phyloP scores from a whole-genome alignment of 805 yeast species.

The Debaryomyces castellii region DNA sequence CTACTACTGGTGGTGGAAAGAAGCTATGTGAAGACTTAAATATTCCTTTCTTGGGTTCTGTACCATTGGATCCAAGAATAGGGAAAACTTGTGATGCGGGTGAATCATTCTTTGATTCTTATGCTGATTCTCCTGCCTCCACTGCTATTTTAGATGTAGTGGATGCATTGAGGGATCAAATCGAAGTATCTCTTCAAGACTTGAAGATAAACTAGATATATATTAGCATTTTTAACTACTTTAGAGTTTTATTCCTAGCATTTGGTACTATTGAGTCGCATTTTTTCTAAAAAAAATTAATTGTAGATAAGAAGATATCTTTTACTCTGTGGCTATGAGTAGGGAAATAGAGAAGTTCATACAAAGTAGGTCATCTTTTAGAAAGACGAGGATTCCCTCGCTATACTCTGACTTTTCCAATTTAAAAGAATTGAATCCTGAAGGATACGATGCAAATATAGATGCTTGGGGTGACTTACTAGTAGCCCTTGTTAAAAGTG shows the following conservation, averaged over 20 bases:
- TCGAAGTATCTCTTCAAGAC: constrained; percentile 31
- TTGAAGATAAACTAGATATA: constrained; percentile 5
- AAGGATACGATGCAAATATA: constrained; percentile 44
- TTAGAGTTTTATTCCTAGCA: constrained; percentile 4
- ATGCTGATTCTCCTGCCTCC: constrained; percentile 93
- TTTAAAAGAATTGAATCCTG: constrained; percentile 34
- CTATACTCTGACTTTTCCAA: constrained; percentile 35
- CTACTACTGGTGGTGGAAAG: constrained; percentile 97
- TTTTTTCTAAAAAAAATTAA: neutral
- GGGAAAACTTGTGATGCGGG: constrained; percentile 89
- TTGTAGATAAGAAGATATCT: constrained; percentile 1
- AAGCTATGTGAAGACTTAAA: constrained; percentile 76
- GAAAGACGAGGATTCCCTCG: constrained; percentile 29
- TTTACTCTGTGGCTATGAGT: neutral
- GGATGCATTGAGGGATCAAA: constrained; percentile 60
- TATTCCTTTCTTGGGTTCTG: constrained; percentile 82
- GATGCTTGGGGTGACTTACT: constrained; percentile 33
- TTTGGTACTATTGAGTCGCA: neutral
- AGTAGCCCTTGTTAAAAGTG: constrained; percentile 16
- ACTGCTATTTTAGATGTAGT: constrained; percentile 83
- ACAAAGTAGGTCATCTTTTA: constrained; percentile 19
- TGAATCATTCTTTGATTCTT: constrained; percentile 73
- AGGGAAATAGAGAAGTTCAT: constrained; percentile 13
- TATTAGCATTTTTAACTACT: neutral
- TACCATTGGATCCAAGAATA: constrained; percentile 94